phyloP scores from a whole-genome alignment of 768 basidiomycete species.

The Russula earlei region DNA sequence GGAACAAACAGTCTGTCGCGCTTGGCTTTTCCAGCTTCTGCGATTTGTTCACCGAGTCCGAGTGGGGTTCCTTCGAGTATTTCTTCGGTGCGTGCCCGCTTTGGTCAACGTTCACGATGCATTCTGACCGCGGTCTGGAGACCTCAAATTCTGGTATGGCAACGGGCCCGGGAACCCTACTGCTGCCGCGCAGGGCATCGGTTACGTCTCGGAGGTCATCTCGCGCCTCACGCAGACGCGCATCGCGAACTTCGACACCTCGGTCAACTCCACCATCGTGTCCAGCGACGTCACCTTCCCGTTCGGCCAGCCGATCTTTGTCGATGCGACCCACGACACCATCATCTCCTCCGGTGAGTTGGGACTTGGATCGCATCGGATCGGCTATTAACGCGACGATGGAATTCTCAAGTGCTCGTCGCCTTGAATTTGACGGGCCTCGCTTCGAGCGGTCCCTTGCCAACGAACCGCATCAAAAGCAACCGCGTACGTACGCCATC shows the following conservation, averaged over 20 bases:
- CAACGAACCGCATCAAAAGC: constrained; percentile 29
- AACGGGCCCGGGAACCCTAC: constrained; percentile 36
- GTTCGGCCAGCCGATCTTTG: constrained; percentile 32
- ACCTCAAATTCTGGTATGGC: constrained; percentile 29
- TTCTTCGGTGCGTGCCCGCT: constrained; percentile 22
- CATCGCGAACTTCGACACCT: constrained; percentile 33
- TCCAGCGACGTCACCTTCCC: constrained; percentile 30
- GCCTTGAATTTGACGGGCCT: constrained; percentile 39
- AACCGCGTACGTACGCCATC: constrained; percentile 22
- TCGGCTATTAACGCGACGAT: neutral
- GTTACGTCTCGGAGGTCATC: constrained; percentile 37
- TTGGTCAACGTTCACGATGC: neutral
- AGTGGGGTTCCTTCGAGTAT: constrained; percentile 45
- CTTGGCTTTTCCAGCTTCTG: constrained; percentile 44
- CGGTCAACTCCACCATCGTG: constrained; percentile 39
- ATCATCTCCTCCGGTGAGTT: constrained; percentile 32
- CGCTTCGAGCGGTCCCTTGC: constrained; percentile 33
- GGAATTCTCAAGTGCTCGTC: constrained; percentile 29
- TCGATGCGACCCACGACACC: constrained; percentile 40
- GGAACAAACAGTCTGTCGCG: constrained; percentile 32
- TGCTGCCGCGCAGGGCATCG: constrained; percentile 31
- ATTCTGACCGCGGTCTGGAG: constrained; percentile 5
- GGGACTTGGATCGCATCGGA: neutral
- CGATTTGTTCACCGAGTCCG: constrained; percentile 40
- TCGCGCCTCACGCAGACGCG: constrained; percentile 34